Percentiles rank a stretch among this genome's conserved stretches.
Evolutionary conservation across 805 yeast species (phyloP).

Genomic region (Brettanomyces naardenensis): DNA sequence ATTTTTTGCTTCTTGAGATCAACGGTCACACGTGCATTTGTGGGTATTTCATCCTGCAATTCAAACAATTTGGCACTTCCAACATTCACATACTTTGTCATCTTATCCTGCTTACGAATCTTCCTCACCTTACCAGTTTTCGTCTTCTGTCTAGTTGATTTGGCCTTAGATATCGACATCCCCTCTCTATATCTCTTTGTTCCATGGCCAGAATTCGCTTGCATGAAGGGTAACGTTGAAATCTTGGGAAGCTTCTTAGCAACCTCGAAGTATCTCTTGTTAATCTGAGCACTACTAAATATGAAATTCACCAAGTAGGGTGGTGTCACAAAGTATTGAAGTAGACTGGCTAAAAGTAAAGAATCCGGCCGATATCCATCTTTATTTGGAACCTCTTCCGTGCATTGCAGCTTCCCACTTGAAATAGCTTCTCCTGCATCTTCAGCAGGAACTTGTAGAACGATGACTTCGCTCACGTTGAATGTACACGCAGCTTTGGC

Average conservation of each 20-base stretch:
- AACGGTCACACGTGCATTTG: constrained; percentile 75
- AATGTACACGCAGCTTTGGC: constrained; percentile 67
- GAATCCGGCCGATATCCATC: constrained; percentile 27
- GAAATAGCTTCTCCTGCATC: constrained; percentile 13
- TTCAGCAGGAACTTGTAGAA: constrained; percentile 44
- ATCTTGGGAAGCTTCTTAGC: constrained; percentile 69
- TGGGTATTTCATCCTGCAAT: constrained; percentile 59
- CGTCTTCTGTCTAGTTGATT: constrained; percentile 30
- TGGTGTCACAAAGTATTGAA: constrained; percentile 82
- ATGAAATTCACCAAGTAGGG: constrained; percentile 63
- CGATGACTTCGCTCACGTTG: constrained; percentile 66
- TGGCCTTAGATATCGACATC: constrained; percentile 36
- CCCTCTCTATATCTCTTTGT: constrained; percentile 51
- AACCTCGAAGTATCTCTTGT: constrained; percentile 28
- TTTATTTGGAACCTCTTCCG: too few species aligned
- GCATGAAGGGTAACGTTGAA: constrained; percentile 70
- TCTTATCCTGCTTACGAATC: constrained; percentile 40
- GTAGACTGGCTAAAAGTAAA: constrained; percentile 53
- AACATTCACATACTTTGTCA: constrained; percentile 69
- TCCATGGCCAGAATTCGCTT: constrained; percentile 26
- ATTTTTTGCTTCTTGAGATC: constrained; percentile 53
- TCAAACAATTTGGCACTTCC: constrained; percentile 58
- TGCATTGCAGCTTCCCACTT: too few species aligned
- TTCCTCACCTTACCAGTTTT: constrained; percentile 31
- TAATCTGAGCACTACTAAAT: constrained; percentile 28